phyloP scores from a whole-genome alignment of 306 rosid species.

The Pyrus betulifolia region DNA sequence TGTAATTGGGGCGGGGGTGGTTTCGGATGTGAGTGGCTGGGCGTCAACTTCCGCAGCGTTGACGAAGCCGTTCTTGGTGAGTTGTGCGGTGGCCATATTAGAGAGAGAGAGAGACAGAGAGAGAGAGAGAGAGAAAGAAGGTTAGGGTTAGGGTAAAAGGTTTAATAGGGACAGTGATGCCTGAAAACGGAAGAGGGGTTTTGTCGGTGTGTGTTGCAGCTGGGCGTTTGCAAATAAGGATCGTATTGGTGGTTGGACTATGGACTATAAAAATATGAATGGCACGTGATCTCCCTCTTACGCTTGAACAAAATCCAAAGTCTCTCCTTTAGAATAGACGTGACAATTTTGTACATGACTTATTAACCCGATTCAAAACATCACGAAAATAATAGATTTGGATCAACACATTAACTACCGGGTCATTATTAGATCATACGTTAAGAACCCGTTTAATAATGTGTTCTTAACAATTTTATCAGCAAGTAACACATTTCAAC shows the following conservation, averaged over 20 bases:
- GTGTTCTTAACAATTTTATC: no score
- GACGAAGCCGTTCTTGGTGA: slow-evolving; percentile 39
- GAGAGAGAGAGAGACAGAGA: background rate
- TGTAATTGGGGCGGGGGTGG: background rate
- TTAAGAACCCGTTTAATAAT: no score
- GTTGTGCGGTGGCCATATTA: slow-evolving; percentile 39
- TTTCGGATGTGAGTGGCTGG: background rate
- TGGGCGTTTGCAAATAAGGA: background rate
- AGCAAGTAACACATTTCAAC: no score
- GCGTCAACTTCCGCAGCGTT: slow-evolving; percentile 8
- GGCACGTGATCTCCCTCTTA: background rate
- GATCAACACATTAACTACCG: no score
- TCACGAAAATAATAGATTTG: no score
- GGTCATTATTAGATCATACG: no score
- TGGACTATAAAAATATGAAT: background rate
- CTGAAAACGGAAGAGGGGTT: background rate
- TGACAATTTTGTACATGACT: no score
- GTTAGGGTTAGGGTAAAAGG: slow-evolving; percentile 1
- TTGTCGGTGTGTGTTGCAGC: background rate
- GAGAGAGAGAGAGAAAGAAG: background rate
- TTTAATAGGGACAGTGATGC: background rate
- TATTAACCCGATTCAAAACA: no score
- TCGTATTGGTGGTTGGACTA: background rate
- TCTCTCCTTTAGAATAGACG: no score
- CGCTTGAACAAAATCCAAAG: background rate